These are phyloP conservation scores for Sugiyamaella chiloensis DNA, from an alignment of 805 yeast genomes.

Conservation along the genomic window DNA sequence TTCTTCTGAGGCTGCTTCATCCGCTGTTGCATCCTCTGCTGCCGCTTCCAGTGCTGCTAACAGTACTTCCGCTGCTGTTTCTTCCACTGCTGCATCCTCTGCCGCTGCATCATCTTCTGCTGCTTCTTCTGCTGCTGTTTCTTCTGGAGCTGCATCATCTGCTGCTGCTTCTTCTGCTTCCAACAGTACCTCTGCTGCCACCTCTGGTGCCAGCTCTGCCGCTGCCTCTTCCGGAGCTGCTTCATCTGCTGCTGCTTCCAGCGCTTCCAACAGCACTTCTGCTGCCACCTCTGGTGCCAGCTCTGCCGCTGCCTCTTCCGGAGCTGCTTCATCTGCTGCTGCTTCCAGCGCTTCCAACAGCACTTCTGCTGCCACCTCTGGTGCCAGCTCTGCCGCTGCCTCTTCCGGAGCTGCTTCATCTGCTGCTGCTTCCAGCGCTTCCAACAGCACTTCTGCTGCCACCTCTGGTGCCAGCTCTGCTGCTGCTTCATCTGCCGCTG, in stretches of 20 bases:
- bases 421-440: not conserved
- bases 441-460: not conserved
- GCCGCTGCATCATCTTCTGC: not conserved
- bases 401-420: not conserved
- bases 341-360: not conserved
- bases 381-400: not conserved
- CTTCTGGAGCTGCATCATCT: no score
- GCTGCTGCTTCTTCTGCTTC: not conserved
- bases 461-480: slow-evolving; percentile 1
- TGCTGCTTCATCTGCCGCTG: not conserved
- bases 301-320: not conserved
- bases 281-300: not conserved
- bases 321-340: slow-evolving; percentile 1
- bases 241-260: not conserved
- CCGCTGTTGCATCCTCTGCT: not conserved
- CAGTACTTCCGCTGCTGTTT: not conserved
- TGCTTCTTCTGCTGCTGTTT: not conserved
- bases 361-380: not conserved
- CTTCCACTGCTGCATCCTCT: not conserved
- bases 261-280: not conserved
- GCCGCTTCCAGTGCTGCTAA: not conserved
- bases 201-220: not conserved
- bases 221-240: not conserved
- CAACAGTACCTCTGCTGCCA: not conserved
- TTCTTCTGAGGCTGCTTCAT: slow-evolving; percentile 4